Conservation (phyloP, 148 eudicot species). For the Bassia scoparia region DNA sequence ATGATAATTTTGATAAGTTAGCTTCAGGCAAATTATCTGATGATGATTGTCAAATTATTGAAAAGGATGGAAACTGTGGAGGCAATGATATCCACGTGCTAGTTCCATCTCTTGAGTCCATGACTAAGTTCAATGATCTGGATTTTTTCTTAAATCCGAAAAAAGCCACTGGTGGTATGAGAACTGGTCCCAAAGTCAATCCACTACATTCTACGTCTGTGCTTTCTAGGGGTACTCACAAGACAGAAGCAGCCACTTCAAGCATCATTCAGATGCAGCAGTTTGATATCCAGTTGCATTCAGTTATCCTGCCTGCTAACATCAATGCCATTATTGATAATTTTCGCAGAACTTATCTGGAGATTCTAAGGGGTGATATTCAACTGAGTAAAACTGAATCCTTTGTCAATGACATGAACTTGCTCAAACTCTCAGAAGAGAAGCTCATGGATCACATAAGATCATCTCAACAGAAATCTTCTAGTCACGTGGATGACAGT, state of each 20-base stretch:
- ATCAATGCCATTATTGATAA: conserved; percentile 36
- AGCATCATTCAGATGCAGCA: conserved; percentile 31
- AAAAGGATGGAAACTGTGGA: conserved; percentile 31
- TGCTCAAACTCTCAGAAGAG: conserved; percentile 47
- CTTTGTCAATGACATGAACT: conserved; percentile 26
- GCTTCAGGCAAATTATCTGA: conserved; percentile 31
- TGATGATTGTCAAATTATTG: conserved; percentile 35
- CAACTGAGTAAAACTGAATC: conserved; percentile 28
- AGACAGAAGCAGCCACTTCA: conserved; percentile 27
- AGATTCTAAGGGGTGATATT: conserved; percentile 31
- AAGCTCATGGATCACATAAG: conserved; percentile 38
- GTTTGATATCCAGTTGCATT: conserved; percentile 41
- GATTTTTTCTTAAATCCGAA: conserved; percentile 64
- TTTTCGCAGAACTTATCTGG: conserved; percentile 38
- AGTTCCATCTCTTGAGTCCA: conserved; percentile 31
- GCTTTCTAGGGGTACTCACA: conserved; percentile 27
- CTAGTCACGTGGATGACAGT: conserved; percentile 28
- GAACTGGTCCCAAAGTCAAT: conserved; percentile 28
- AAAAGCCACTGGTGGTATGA: conserved; percentile 32
- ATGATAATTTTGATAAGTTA: conserved; percentile 27
- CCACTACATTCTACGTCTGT: conserved; percentile 25
- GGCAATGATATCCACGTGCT: conserved; percentile 26
- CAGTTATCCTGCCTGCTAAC: conserved; percentile 42
- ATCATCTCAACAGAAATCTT: conserved; percentile 22
- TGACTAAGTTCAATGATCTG: conserved; percentile 53